phyloP scores from a whole-genome alignment of 1,284 basidiomycete species.

The Boletellus deceptivus region DNA sequence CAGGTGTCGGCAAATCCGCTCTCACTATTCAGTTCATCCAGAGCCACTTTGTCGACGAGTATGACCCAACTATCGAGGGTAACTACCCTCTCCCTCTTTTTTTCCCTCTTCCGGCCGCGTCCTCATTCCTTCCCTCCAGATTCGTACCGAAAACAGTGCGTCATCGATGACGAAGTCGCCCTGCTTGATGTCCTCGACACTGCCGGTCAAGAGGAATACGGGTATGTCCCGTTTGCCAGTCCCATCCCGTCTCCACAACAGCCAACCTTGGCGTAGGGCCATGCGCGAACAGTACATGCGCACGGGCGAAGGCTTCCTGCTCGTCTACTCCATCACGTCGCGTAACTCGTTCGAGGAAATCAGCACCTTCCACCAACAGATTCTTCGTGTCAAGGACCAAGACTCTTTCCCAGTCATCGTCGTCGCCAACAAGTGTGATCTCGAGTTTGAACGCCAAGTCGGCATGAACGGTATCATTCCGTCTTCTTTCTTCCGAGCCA shows the following conservation, averaged over 20 bases:
- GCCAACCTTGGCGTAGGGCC: conserved; percentile 51
- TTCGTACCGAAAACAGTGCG: conserved; percentile 93
- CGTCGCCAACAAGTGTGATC: conserved; percentile 98
- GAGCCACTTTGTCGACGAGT: conserved; percentile 97
- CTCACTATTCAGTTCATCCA: conserved; percentile 98
- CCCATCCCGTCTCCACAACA: not conserved
- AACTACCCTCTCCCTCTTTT: conserved; percentile 14
- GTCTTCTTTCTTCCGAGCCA: not conserved
- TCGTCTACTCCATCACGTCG: conserved; percentile 98
- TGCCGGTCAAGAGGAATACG: conserved; percentile 99
- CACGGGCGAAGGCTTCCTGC: conserved; percentile 96
- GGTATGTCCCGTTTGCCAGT: conserved; percentile 52
- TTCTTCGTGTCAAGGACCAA: conserved; percentile 94
- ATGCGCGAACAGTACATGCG: conserved; percentile 99
- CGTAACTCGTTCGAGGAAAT: conserved; percentile 98
- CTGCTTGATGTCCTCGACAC: conserved; percentile 98
- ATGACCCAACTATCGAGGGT: conserved; percentile 97
- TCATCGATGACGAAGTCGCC: conserved; percentile 97
- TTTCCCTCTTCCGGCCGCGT: not conserved
- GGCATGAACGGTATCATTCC: conserved; percentile 81
- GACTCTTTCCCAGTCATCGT: conserved; percentile 98
- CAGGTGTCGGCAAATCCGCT: conserved; percentile 95
- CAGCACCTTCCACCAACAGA: conserved; percentile 97
- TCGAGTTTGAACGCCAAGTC: conserved; percentile 98
- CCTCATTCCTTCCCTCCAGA: conserved; percentile 45